Conservation (phyloP, 352 stramenopile species). For the Globisporangium paddicum region DNA sequence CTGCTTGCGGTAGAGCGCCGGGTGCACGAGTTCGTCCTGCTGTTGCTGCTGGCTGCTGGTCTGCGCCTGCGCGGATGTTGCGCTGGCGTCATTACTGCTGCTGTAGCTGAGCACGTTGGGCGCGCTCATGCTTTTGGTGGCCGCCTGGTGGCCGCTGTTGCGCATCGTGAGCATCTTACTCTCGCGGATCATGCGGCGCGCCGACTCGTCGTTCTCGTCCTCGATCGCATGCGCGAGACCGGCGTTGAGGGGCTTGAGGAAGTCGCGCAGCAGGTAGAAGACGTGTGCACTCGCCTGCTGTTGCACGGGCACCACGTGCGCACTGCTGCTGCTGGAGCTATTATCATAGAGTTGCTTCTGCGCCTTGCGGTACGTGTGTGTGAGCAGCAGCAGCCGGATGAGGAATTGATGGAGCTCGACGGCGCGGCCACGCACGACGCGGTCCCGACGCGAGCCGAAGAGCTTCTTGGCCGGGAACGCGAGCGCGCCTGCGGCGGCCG, state of each 20-base stretch:
- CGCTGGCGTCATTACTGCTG: neutral
- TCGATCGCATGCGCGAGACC: slow-evolving; percentile 1
- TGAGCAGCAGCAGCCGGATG: slow-evolving; percentile 66
- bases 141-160: slow-evolving; percentile 8
- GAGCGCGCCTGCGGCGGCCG: slow-evolving; percentile 25
- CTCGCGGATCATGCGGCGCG: slow-evolving; percentile 46
- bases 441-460: slow-evolving; percentile 64
- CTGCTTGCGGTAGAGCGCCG: slow-evolving; percentile 6
- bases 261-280: slow-evolving; percentile 67
- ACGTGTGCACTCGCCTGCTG: slow-evolving; percentile 53
- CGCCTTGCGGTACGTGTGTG: slow-evolving; percentile 69
- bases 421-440: slow-evolving; percentile 67
- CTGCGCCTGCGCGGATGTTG: neutral
- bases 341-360: slow-evolving; percentile 56
- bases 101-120: slow-evolving; percentile 6
- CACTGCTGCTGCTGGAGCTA: slow-evolving; percentile 15
- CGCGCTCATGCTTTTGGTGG: slow-evolving; percentile 10
- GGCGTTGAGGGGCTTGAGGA: slow-evolving; percentile 41
- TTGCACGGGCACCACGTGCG: slow-evolving; percentile 24
- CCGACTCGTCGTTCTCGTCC: slow-evolving; percentile 28
- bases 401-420: slow-evolving; percentile 74
- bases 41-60: neutral
- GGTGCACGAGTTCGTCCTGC: neutral
- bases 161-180: slow-evolving; percentile 70
- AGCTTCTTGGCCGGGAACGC: slow-evolving; percentile 58